A percentile compares a stretch with the other conserved stretches of the same genome.
phyloP scores from a whole-genome alignment of 768 basidiomycete species.

The Candolleomyces efflorescens region DNA sequence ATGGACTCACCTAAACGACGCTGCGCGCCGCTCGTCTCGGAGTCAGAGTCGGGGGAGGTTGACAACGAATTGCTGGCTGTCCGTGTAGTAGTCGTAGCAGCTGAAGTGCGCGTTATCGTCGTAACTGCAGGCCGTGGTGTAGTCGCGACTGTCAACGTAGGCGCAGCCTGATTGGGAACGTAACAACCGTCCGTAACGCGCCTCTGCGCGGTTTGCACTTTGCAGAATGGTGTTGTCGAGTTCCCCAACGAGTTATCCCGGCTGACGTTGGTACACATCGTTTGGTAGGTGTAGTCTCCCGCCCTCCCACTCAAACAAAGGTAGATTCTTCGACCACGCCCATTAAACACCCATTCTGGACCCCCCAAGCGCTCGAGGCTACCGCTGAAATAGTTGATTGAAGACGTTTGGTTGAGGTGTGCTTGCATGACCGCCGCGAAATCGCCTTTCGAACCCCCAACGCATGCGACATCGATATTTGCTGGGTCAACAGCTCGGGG shows the following conservation, averaged over 20 bases:
- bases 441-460: slow-evolving; percentile 8
- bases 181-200: slow-evolving; percentile 14
- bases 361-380: slow-evolving; percentile 11
- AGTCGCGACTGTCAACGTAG: background rate
- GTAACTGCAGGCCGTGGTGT: slow-evolving; percentile 1
- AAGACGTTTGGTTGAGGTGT: slow-evolving; percentile 10
- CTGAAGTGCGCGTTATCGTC: background rate
- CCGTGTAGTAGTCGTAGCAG: background rate
- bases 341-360: slow-evolving; percentile 5
- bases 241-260: slow-evolving; percentile 9
- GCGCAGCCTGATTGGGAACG: slow-evolving; percentile 4
- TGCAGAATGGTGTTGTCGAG: slow-evolving; percentile 8
- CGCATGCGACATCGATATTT: slow-evolving; percentile 12
- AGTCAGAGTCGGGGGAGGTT: background rate
- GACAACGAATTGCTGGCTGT: background rate
- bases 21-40: too few relatives aligned
- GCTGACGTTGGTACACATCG: slow-evolving; percentile 8
- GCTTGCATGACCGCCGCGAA: slow-evolving; percentile 4
- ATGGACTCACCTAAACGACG: too few relatives aligned
- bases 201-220: slow-evolving; percentile 7
- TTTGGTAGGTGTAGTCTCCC: slow-evolving; percentile 12
- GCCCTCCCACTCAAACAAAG: slow-evolving; percentile 10
- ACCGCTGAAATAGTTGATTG: slow-evolving; percentile 14
- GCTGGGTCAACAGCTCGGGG: slow-evolving; percentile 8
- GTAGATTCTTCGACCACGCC: slow-evolving; percentile 6